Evolutionary conservation across 2,329 filamentous ascomycete genomes (phyloP).

Genomic region (Hymenotorrendiella dingleyae): DNA sequence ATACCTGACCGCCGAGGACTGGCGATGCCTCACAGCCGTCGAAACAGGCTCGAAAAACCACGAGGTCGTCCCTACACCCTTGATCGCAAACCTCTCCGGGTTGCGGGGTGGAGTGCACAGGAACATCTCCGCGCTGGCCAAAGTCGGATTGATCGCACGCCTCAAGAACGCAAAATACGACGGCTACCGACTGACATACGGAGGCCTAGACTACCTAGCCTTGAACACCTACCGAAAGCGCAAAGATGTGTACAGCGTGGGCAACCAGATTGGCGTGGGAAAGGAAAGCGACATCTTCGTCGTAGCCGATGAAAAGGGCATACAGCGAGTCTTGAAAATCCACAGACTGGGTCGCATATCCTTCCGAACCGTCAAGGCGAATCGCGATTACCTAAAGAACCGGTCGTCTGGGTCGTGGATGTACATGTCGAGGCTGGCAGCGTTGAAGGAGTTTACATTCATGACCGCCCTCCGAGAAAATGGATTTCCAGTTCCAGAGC

Average conservation of each 20-base stretch:
- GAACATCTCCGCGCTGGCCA: slow-evolving; percentile 85
- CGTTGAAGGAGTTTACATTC: slow-evolving; percentile 90
- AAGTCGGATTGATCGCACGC: slow-evolving; percentile 83
- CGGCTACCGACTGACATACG: slow-evolving; percentile 93
- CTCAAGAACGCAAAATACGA: slow-evolving; percentile 97
- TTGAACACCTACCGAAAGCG: slow-evolving; percentile 81
- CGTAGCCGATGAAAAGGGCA: slow-evolving; percentile 72
- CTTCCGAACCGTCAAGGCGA: slow-evolving; percentile 92
- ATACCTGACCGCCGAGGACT: slow-evolving; percentile 88
- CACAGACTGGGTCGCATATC: slow-evolving; percentile 93
- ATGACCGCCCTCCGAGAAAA: slow-evolving; percentile 81
- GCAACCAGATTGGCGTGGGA: slow-evolving; percentile 89
- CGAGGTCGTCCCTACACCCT: slow-evolving; percentile 85
- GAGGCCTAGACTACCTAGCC: slow-evolving; percentile 94
- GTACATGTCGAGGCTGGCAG: slow-evolving; percentile 91
- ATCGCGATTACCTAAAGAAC: slow-evolving; percentile 89
- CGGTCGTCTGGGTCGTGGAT: slow-evolving; percentile 84
- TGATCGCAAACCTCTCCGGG: slow-evolving; percentile 80
- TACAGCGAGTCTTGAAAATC: slow-evolving; percentile 85
- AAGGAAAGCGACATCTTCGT: slow-evolving; percentile 98
- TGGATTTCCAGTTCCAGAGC: slow-evolving; percentile 84
- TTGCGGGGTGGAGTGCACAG: slow-evolving; percentile 79
- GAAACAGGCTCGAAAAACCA: slow-evolving; percentile 95
- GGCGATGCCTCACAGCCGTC: slow-evolving; percentile 88
- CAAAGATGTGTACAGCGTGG: slow-evolving; percentile 82